Evolutionary conservation across 2,329 filamentous ascomycete genomes (phyloP), one percentile per base, ranked within the genome.

Genomic region (Dothiorella sarmentorum): DNA sequence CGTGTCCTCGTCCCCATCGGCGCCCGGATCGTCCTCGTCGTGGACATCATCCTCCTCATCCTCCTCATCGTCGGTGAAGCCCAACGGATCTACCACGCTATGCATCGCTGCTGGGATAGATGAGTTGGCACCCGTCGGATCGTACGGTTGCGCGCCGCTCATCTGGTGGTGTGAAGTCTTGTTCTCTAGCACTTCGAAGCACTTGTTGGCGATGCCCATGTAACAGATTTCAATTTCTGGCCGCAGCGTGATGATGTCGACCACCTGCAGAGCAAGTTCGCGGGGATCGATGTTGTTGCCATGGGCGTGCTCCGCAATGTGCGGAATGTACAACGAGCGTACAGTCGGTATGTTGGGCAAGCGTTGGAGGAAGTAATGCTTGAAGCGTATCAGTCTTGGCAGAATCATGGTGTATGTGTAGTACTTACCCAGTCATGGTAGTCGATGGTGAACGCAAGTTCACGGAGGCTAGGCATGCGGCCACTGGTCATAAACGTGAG

Each of bases 321-420:
- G 82, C 7, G 87, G 83, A 44, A 92, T 82, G 67, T 91, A 87
- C 3, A 91, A 75, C 9, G 86, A 87, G 18, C 85, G 84, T 33
- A 94, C 79, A 58, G 88, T 84, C 0, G 86, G 82, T 53, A 92
- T 80, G 55, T 84, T 82, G 0, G 88, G 88, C 10, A 94, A 80
- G 40, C 86, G 79, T 69, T 90, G 88, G 7, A 94, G 80, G 75
- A 94, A 90, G 62, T 84, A 86, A 72, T 94, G 90, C 88, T 90
- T 62, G 60, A 60, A 18, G 15, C 13, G n/a, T 13, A 7, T 53
- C 9, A 47, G 29, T 13, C 22, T 35, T 27, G 31, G 17, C 7
- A 27, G 18, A 18, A 31, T 33, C 11, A 35, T n/a, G 22, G 27
- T 27, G 7, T 7, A 47, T 26, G 6, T 6, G 31, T 13, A 27